Conservation (phyloP, 1,284 basidiomycete genomes). For the Pascua sp. region DNA sequence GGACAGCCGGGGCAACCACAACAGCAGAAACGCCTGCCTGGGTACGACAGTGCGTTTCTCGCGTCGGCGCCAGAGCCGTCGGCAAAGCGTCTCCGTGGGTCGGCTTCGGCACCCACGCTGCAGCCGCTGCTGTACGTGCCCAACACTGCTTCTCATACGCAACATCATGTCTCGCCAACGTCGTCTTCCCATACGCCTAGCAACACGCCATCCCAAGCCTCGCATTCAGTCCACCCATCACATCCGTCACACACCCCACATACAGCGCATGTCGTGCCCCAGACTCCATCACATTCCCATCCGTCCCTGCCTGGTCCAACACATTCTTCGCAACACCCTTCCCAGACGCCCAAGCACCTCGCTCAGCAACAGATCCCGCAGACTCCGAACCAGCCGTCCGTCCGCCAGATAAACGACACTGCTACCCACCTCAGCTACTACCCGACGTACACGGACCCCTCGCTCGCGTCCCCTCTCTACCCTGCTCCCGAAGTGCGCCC, state of each 20-base stretch:
- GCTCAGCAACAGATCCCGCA: neutral
- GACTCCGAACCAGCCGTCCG: too few species aligned
- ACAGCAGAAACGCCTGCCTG: slow-evolving; percentile 18
- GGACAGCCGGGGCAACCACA: neutral
- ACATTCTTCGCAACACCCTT: neutral
- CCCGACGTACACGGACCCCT: slow-evolving; percentile 10
- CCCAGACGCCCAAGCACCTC: neutral
- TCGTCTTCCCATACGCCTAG: too few species aligned
- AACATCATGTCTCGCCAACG: too few species aligned
- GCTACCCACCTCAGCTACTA: slow-evolving; percentile 2
- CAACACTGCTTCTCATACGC: too few species aligned
- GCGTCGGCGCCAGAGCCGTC: too few species aligned
- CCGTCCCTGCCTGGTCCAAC: neutral
- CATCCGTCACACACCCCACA: too few species aligned
- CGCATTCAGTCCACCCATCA: too few species aligned
- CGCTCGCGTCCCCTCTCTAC: slow-evolving; percentile 13
- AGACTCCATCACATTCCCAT: slow-evolving; percentile 1
- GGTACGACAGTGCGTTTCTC: slow-evolving; percentile 5
- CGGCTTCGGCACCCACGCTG: too few species aligned
- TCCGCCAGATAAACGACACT: too few species aligned
- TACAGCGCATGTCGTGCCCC: neutral
- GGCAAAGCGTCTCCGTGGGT: too few species aligned
- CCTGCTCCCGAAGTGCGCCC: slow-evolving; percentile 1
- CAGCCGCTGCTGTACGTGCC: too few species aligned
- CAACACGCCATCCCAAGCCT: too few species aligned